These are phyloP conservation scores for Pezizomycotina sp. DNA, from an alignment of 2,329 filamentous ascomycete species.

Conservation along the genomic window DNA sequence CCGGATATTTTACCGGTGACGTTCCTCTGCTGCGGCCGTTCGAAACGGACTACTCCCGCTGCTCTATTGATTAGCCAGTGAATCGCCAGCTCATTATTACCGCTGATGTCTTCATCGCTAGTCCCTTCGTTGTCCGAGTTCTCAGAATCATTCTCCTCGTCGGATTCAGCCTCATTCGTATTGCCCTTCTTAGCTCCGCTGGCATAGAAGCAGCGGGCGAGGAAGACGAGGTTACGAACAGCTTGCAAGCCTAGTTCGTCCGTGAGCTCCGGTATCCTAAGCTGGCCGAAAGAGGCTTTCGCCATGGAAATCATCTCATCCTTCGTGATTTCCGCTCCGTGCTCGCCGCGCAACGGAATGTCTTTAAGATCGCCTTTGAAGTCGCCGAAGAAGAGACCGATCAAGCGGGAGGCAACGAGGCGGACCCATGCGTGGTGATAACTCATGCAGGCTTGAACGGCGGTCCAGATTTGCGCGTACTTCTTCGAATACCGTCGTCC, in stretches of 20 bases:
- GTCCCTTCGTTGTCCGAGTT: constrained; percentile 34
- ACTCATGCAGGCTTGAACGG: constrained; percentile 50
- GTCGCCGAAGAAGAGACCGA: constrained; percentile 64
- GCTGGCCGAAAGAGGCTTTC: constrained; percentile 39
- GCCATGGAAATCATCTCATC: constrained; percentile 45
- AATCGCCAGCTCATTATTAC: constrained; percentile 37
- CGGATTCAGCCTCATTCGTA: constrained; percentile 30
- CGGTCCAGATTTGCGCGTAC: constrained; percentile 52
- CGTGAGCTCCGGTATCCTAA: constrained; percentile 48
- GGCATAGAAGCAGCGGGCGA: constrained; percentile 48
- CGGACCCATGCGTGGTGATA: constrained; percentile 61
- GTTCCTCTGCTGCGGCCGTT: constrained; percentile 13
- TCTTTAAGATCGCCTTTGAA: constrained; percentile 48
- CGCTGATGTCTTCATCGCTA: constrained; percentile 30
- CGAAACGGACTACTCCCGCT: constrained; percentile 63
- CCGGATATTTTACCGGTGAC: constrained; percentile 23
- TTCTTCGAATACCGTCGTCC: constrained; percentile 42
- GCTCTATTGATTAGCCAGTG: constrained; percentile 64
- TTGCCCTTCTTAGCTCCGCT: constrained; percentile 38
- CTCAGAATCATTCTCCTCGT: constrained; percentile 29
- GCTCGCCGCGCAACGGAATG: constrained; percentile 49
- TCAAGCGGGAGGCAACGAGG: constrained; percentile 54
- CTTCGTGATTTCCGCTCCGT: constrained; percentile 50
- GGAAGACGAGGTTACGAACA: constrained; percentile 66
- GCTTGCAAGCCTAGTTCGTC: constrained; percentile 64